Conservation (phyloP, 176 grass and related monocot species). For the sorghum (Sorghum bicolor) region Sorghum_bicolor_NCBIv3 NC_012876.2:14194501-14195000, state of each 20-base stretch:
- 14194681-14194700: background rate
- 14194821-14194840: background rate
- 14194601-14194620: too few species aligned
- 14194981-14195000: too few species aligned
- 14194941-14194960: background rate
- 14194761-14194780: background rate
- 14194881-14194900: background rate
- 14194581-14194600: too few species aligned
- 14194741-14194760: background rate
- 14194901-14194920: background rate
- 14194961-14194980: too few species aligned
- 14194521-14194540: too few species aligned
- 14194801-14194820: background rate
- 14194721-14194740: background rate
- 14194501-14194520: too few species aligned
- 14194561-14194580: too few species aligned
- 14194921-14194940: background rate
- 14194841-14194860: too few species aligned
- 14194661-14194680: background rate
- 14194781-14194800: background rate
- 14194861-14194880: too few species aligned
- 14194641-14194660: background rate
- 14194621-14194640: too few species aligned
- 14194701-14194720: background rate
- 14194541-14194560: too few species aligned